Percentiles rank a stretch among this genome's conserved stretches.
phyloP scores from a whole-genome alignment of 2,329 filamentous ascomycete genomes.

The Cladosporium sp. region DNA sequence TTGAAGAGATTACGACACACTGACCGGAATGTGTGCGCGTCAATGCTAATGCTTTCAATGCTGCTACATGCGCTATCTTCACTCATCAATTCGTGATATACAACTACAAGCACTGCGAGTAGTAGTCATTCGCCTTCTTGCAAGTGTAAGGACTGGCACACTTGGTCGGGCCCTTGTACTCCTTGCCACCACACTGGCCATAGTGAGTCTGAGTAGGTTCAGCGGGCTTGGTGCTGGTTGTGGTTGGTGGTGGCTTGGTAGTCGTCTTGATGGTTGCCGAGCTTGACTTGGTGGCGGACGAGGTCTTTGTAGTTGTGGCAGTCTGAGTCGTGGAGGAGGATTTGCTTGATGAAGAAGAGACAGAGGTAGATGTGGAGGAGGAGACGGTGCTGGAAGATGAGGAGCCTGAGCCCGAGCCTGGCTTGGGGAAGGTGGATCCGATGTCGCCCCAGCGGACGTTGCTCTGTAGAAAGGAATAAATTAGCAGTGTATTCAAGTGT shows the following conservation, averaged over 20 bases:
- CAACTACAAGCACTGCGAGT: conserved; percentile 39
- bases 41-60: background rate
- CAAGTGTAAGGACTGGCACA: conserved; percentile 40
- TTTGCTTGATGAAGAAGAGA: background rate
- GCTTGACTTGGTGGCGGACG: background rate
- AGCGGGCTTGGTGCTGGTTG: conserved; percentile 2
- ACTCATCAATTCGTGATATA: background rate
- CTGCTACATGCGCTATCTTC: background rate
- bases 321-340: background rate
- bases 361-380: background rate
- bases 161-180: conserved; percentile 37
- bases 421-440: conserved; percentile 44
- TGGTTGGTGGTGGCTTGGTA: background rate
- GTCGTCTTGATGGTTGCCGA: conserved; percentile 3
- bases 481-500: background rate
- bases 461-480: conserved; percentile 30
- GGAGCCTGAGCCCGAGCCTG: background rate
- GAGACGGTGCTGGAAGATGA: background rate
- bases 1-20: background rate
- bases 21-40: background rate
- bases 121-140: conserved; percentile 35
- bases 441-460: conserved; percentile 63
- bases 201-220: conserved; percentile 19
- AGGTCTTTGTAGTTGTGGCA: background rate
- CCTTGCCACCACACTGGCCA: conserved; percentile 38